Conservation (phyloP, 2,329 filamentous ascomycete genomes). For the Calonectria honghensis region DNA sequence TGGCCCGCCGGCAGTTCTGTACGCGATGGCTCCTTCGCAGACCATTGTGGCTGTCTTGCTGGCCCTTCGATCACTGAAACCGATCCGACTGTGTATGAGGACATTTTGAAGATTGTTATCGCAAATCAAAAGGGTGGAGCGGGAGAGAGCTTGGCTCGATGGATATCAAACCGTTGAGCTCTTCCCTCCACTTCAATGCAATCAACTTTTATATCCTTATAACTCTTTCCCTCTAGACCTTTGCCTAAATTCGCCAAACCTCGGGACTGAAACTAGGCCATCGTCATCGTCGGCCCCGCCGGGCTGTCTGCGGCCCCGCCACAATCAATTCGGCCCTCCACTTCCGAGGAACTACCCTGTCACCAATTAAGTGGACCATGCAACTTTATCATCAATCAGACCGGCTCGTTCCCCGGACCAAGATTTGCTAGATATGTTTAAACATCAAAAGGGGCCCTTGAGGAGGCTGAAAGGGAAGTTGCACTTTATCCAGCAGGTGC, state of each 20-base stretch:
- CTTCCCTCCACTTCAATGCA: no score
- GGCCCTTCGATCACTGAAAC: neutral
- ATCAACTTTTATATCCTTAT: neutral
- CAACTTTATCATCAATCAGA: neutral
- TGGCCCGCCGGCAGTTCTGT: constrained; percentile 3
- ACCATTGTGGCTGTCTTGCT: neutral
- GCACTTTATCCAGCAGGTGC: neutral
- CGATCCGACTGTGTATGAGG: constrained; percentile 1
- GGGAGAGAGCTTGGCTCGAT: neutral
- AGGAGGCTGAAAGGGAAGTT: neutral
- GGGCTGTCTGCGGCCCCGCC: constrained; percentile 2
- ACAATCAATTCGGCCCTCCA: constrained; percentile 7
- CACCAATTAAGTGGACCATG: neutral
- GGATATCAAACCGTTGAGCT: neutral
- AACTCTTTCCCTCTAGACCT: neutral
- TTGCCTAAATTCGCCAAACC: neutral
- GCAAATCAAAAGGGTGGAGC: no score
- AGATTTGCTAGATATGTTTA: neutral
- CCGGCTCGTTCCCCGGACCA: neutral
- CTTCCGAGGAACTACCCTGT: neutral
- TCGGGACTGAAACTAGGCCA: neutral
- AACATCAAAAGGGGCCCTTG: neutral
- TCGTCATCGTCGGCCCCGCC: constrained; percentile 14
- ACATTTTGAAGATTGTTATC: neutral
- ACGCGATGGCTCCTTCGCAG: neutral